Evolutionary conservation across 75 land plant species (phyloP).

Genomic region (Ceratopteris richardii): DNA sequence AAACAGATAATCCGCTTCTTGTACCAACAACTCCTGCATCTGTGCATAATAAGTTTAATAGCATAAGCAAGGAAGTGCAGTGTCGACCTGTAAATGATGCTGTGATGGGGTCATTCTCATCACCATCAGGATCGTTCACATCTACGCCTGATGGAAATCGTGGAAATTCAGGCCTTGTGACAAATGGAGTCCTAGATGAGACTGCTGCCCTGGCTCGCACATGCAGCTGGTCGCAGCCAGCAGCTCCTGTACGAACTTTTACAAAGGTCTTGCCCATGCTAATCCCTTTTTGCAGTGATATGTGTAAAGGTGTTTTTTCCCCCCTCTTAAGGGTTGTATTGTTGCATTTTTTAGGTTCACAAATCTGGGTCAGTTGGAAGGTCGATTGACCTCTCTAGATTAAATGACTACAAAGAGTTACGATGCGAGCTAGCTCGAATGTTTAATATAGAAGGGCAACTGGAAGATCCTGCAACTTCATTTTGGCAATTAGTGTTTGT

Average conservation of each 20-base stretch:
- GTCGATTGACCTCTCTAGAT: slow-evolving; percentile 83
- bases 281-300: no score
- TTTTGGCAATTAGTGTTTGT: slow-evolving; percentile 95
- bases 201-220: slow-evolving; percentile 37
- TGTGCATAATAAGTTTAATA: not conserved
- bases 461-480: slow-evolving; percentile 67
- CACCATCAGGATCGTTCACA: slow-evolving; percentile 4
- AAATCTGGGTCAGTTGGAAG: slow-evolving; percentile 94
- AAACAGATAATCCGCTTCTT: slow-evolving; percentile 1
- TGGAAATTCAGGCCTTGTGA: slow-evolving; percentile 41
- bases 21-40: slow-evolving; percentile 1
- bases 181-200: slow-evolving; percentile 52
- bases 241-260: slow-evolving; percentile 63
- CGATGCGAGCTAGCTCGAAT: slow-evolving; percentile 62
- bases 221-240: slow-evolving; percentile 49
- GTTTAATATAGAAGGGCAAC: slow-evolving; percentile 87
- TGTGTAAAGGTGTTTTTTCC: no score
- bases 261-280: slow-evolving; percentile 59
- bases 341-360: slow-evolving; percentile 80
- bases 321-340: no score
- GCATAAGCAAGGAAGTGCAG: slow-evolving; percentile 1
- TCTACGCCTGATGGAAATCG: slow-evolving; percentile 11
- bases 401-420: slow-evolving; percentile 63
- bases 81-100: not conserved
- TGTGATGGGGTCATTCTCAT: slow-evolving; percentile 5